These are phyloP conservation scores for Triadica sebifera DNA, from an alignment of 345 rosid species.

Conservation along the genomic window DNA sequence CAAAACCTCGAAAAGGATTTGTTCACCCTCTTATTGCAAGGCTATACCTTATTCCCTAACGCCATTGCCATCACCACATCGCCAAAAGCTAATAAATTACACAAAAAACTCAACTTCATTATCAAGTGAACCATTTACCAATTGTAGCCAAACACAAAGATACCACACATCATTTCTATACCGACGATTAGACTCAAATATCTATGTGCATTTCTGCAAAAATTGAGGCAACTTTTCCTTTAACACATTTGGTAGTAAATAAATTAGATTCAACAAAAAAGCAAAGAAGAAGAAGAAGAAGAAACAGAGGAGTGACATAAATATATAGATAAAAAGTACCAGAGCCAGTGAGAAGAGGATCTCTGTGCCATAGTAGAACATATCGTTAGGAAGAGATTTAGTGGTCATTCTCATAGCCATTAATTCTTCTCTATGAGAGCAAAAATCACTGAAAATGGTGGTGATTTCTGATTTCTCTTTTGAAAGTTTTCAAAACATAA, in stretches of 20 bases:
- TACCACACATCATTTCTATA: constrained; percentile 77
- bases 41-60: no score
- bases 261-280: neutral
- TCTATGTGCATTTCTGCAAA: constrained; percentile 71
- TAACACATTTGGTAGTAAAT: constrained; percentile 44
- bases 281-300: neutral
- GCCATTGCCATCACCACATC: no score
- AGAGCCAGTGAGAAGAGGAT: constrained; percentile 92
- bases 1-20: no score
- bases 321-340: constrained; percentile 39
- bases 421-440: neutral
- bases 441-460: neutral
- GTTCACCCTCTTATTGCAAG: no score
- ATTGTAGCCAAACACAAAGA: constrained; percentile 84
- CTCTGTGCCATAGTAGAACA: constrained; percentile 74
- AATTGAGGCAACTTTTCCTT: constrained; percentile 85
- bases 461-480: neutral
- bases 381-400: constrained; percentile 35
- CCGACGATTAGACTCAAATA: constrained; percentile 70
- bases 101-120: neutral
- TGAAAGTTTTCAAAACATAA: no score
- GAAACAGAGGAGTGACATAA: neutral
- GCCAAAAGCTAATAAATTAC: neutral
- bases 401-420: constrained; percentile 18
- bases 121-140: constrained; percentile 57